These are phyloP conservation scores for Aspergillus fumigatiaffinis DNA, from an alignment of 2,329 filamentous ascomycete genomes.

Conservation along the genomic window DNA sequence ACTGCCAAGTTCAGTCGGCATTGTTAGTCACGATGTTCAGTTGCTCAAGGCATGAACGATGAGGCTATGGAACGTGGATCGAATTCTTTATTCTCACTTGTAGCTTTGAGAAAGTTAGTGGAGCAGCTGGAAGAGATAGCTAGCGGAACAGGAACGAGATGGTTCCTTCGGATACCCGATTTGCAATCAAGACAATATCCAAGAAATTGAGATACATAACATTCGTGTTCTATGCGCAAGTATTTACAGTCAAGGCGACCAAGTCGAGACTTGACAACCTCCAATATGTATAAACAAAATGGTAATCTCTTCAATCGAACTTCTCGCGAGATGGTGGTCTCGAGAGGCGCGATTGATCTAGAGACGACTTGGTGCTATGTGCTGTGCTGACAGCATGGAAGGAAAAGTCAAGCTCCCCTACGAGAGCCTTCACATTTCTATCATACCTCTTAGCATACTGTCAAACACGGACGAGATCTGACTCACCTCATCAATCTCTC, in stretches of 20 bases:
- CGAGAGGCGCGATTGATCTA: conserved; percentile 20
- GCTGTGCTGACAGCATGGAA: conserved; percentile 53
- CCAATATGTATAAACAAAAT: background rate
- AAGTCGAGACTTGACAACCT: background rate
- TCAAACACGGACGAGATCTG: background rate
- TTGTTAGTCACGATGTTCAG: background rate
- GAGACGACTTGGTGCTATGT: conserved; percentile 21
- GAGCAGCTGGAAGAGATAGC: background rate
- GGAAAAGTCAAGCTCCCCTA: conserved; percentile 72
- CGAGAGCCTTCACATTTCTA: conserved; percentile 59
- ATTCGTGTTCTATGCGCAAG: background rate
- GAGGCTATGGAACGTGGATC: background rate
- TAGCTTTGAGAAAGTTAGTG: background rate
- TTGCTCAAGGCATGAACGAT: background rate
- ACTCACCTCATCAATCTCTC: conserved; percentile 54
- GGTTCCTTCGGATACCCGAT: too few relatives aligned
- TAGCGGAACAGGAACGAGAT: background rate
- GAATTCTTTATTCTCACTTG: too few relatives aligned
- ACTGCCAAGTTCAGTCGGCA: background rate
- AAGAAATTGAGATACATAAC: background rate
- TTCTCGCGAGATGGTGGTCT: conserved; percentile 24
- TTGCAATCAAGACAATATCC: background rate
- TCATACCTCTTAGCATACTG: background rate
- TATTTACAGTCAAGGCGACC: background rate
- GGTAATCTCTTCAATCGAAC: conserved; percentile 16